phyloP scores from a whole-genome alignment of 2,329 filamentous ascomycete species.

The Thyridium curvatum region DNA sequence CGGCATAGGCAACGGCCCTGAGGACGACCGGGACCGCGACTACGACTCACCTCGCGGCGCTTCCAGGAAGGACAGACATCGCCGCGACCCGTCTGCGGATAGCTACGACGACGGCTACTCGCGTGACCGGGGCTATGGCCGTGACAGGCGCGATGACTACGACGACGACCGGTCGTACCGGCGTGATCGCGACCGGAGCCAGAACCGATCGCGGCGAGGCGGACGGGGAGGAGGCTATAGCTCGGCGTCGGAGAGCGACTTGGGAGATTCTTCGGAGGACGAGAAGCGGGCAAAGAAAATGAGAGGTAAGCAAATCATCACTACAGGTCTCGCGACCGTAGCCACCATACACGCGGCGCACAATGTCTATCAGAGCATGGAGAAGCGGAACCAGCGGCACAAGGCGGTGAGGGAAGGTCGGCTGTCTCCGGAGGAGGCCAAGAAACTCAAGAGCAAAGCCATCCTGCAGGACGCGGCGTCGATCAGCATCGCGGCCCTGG shows the following conservation, averaged over 20 bases:
- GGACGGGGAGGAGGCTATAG: slow-evolving; percentile 26
- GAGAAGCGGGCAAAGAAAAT: slow-evolving; percentile 48
- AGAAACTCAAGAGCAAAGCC: slow-evolving; percentile 51
- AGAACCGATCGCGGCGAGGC: slow-evolving; percentile 27
- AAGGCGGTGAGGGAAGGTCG: slow-evolving; percentile 47
- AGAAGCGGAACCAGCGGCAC: slow-evolving; percentile 46
- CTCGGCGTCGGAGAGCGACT: slow-evolving; percentile 46
- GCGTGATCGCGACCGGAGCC: slow-evolving; percentile 25
- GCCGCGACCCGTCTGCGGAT: slow-evolving; percentile 15
- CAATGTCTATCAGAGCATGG: slow-evolving; percentile 52
- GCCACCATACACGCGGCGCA: slow-evolving; percentile 56
- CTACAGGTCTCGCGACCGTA: slow-evolving; percentile 48
- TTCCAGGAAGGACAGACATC: slow-evolving; percentile 7
- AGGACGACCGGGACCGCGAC: slow-evolving; percentile 22
- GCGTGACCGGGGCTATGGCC: slow-evolving; percentile 24
- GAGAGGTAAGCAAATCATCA: slow-evolving; percentile 56
- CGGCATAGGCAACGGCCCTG: slow-evolving; percentile 47
- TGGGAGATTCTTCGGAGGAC: slow-evolving; percentile 53
- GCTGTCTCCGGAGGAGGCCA: slow-evolving; percentile 43
- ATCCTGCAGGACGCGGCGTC: slow-evolving; percentile 53
- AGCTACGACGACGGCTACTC: slow-evolving; percentile 31
- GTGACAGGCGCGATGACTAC: slow-evolving; percentile 33
- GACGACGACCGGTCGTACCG: slow-evolving; percentile 39
- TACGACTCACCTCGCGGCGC: slow-evolving; percentile 18
- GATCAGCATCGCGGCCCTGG: slow-evolving; percentile 50